phyloP scores from a whole-genome alignment of 306 rosid species.

The Malus orientalis region DNA sequence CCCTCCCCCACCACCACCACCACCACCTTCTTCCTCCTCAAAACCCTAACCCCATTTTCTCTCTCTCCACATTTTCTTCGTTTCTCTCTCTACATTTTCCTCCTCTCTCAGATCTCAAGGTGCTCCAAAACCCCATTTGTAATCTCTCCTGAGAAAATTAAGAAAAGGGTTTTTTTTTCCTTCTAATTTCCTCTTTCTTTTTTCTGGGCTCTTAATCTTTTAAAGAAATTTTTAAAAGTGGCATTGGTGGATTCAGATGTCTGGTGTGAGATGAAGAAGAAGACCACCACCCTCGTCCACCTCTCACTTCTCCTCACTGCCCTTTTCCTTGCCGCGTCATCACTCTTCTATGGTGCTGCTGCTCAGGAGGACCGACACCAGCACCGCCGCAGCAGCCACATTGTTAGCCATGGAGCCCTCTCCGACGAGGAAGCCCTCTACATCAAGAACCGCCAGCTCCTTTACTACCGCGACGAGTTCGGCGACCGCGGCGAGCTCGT shows the following conservation, averaged over 20 bases:
- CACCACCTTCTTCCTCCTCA: constrained; percentile 8
- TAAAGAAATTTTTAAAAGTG: constrained; percentile 7
- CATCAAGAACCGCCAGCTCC: constrained; percentile 78
- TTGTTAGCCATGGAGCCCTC: constrained; percentile 45
- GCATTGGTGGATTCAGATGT: constrained; percentile 48
- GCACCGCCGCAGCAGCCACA: not conserved
- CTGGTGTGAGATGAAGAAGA: constrained; percentile 87
- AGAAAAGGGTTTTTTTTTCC: not conserved
- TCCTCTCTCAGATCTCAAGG: constrained; percentile 23
- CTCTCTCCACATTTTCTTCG: not conserved
- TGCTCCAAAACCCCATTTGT: constrained; percentile 1
- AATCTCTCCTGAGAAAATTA: not conserved
- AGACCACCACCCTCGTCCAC: constrained; percentile 25
- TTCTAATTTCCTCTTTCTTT: not conserved
- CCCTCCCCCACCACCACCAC: not conserved
- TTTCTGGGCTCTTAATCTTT: not conserved
- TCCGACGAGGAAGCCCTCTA: constrained; percentile 39
- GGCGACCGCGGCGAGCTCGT: constrained; percentile 75
- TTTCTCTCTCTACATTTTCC: not conserved
- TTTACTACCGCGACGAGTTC: constrained; percentile 72
- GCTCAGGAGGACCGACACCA: not conserved
- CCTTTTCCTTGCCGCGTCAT: constrained; percentile 4
- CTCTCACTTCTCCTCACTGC: constrained; percentile 15
- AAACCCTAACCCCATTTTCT: not conserved
- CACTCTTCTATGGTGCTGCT: constrained; percentile 13